A percentile compares a stretch with the other conserved stretches of the same genome.
Evolutionary conservation across 805 yeast species (phyloP).

Genomic region (Metschnikowia gelsemii): DNA sequence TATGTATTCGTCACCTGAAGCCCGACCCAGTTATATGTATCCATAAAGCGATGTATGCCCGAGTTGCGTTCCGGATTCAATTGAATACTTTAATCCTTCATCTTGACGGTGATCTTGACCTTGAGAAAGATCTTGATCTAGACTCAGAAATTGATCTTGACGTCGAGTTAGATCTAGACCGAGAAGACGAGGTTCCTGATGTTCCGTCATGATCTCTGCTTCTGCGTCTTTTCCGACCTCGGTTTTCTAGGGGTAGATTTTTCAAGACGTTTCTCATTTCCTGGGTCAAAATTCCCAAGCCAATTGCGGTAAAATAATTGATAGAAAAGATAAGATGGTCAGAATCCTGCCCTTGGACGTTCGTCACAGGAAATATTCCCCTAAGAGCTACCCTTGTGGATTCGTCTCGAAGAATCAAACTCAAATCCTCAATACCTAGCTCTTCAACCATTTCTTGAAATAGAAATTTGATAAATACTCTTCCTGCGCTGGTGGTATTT

Average conservation of each 20-base stretch:
- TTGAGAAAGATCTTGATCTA: constrained; percentile 6
- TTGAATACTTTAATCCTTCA: not conserved
- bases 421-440: constrained; percentile 56
- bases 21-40: too few relatives aligned
- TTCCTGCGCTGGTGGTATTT: constrained; percentile 72
- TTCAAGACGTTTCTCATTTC: constrained; percentile 63
- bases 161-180: constrained; percentile 16
- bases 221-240: constrained; percentile 22
- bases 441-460: constrained; percentile 80
- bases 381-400: constrained; percentile 47
- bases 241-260: constrained; percentile 27
- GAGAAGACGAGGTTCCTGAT: constrained; percentile 9
- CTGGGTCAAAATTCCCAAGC: constrained; percentile 80
- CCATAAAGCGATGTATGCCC: too few relatives aligned
- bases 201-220: constrained; percentile 2
- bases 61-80: not conserved
- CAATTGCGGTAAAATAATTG: constrained; percentile 91
- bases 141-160: constrained; percentile 18
- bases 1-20: not conserved
- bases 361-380: constrained; percentile 63
- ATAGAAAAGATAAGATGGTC: constrained; percentile 72
- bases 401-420: constrained; percentile 50
- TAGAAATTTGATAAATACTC: constrained; percentile 79
- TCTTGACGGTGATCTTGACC: constrained; percentile 4
- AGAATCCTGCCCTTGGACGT: constrained; percentile 33